A percentile compares a stretch with the other conserved stretches of the same genome.
Conservation (phyloP, 768 basidiomycete genomes). For the Lentinula sp. region DNA sequence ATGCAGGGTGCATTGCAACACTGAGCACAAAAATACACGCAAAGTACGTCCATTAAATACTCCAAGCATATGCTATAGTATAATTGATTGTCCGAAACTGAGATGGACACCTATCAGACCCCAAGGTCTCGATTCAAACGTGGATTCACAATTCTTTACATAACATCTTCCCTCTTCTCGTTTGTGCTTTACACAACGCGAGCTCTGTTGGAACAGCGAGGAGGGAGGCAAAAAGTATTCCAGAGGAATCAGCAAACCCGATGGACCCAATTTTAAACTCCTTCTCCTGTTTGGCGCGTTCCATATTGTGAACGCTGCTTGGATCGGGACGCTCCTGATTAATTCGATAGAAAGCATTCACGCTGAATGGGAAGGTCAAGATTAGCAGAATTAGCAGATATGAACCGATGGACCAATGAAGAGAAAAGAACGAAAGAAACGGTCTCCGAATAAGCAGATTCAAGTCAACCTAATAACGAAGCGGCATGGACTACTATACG, state of each 20-base stretch:
- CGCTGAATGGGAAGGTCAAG: constrained; percentile 32
- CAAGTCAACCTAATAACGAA: background rate
- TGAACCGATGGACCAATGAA: background rate
- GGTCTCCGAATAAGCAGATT: constrained; percentile 3
- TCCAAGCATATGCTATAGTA: no score
- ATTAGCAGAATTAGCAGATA: background rate
- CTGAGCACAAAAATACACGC: no score
- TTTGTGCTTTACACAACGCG: constrained; percentile 68
- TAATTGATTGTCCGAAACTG: background rate
- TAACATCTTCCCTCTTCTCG: constrained; percentile 59
- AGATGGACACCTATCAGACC: background rate
- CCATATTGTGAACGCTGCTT: constrained; percentile 39
- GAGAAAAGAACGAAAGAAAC: background rate
- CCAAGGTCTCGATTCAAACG: background rate
- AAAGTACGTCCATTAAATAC: no score
- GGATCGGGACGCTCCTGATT: constrained; percentile 64
- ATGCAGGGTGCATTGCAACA: no score
- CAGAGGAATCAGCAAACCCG: constrained; percentile 78
- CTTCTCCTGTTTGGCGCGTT: constrained; percentile 65
- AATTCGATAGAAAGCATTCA: constrained; percentile 81
- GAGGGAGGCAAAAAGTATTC: constrained; percentile 60
- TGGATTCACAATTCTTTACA: constrained; percentile 53
- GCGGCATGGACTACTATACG: background rate
- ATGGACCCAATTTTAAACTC: constrained; percentile 91
- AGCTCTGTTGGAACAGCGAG: constrained; percentile 73